Evolutionary conservation across 345 rosid species (phyloP).

Genomic region (Hibiscus trionum): DNA sequence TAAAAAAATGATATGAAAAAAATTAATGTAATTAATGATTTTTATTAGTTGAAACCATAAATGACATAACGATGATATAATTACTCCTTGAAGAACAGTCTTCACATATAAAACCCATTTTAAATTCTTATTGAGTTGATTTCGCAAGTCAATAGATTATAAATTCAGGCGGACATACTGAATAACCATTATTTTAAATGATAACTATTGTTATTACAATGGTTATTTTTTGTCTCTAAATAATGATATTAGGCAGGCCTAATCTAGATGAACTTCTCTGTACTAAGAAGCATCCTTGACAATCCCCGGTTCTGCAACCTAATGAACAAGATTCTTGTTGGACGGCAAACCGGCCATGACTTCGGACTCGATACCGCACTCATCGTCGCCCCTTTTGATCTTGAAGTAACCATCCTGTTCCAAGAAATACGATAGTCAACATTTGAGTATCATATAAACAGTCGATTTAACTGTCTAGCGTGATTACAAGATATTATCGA

Average conservation of each 20-base stretch:
- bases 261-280: neutral
- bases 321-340: conserved; percentile 50
- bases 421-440: neutral
- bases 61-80: too few relatives aligned
- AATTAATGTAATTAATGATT: too few relatives aligned
- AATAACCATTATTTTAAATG: too few relatives aligned
- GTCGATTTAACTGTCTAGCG: neutral
- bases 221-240: too few relatives aligned
- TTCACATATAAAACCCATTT: too few relatives aligned
- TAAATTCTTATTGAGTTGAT: too few relatives aligned
- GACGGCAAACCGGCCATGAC: conserved; percentile 84
- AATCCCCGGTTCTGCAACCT: conserved; percentile 27
- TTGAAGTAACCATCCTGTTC: conserved; percentile 87
- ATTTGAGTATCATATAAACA: neutral
- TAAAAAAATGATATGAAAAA: too few relatives aligned
- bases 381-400: conserved; percentile 79
- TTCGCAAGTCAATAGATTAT: too few relatives aligned
- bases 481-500: too few relatives aligned
- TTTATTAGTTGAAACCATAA: too few relatives aligned
- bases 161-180: too few relatives aligned
- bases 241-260: neutral
- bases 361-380: conserved; percentile 85
- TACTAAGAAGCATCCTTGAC: conserved; percentile 27
- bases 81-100: too few relatives aligned
- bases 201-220: neutral